These are phyloP conservation scores for Acacia concinna DNA, from an alignment of 331 rosid species.

Conservation along the genomic window DNA sequence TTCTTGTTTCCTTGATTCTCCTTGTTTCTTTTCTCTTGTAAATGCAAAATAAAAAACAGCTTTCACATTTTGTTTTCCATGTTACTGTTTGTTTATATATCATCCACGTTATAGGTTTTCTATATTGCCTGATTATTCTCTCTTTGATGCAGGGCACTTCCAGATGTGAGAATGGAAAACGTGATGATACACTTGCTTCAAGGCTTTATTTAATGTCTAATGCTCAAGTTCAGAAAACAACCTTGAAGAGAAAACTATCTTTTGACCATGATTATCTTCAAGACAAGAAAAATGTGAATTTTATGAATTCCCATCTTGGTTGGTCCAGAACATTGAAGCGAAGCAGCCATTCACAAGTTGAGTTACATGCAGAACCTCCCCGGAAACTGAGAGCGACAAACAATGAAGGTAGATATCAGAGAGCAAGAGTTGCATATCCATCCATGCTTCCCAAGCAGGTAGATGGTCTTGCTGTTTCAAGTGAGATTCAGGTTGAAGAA, in stretches of 20 bases:
- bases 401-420: constrained; percentile 49
- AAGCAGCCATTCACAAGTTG: constrained; percentile 52
- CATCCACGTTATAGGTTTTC: constrained; percentile 28
- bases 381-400: constrained; percentile 58
- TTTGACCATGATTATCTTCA: constrained; percentile 32
- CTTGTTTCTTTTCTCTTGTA: neutral
- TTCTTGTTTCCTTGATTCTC: neutral
- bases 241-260: constrained; percentile 40
- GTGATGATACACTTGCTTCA: constrained; percentile 32
- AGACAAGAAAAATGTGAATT: constrained; percentile 36
- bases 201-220: constrained; percentile 37
- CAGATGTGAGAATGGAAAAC: constrained; percentile 50
- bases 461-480: constrained; percentile 49
- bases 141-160: constrained; percentile 58
- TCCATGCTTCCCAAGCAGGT: constrained; percentile 41
- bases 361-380: constrained; percentile 51
- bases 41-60: neutral
- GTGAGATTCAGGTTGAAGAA: constrained; percentile 49
- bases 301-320: constrained; percentile 40
- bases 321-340: constrained; percentile 60
- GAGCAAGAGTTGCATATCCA: constrained; percentile 46
- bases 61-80: constrained; percentile 25
- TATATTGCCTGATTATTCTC: constrained; percentile 33
- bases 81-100: constrained; percentile 26
- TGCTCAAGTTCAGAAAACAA: constrained; percentile 47